Conservation (phyloP, 805 yeast genomes). For the Yamadazyma endophytica region DNA sequence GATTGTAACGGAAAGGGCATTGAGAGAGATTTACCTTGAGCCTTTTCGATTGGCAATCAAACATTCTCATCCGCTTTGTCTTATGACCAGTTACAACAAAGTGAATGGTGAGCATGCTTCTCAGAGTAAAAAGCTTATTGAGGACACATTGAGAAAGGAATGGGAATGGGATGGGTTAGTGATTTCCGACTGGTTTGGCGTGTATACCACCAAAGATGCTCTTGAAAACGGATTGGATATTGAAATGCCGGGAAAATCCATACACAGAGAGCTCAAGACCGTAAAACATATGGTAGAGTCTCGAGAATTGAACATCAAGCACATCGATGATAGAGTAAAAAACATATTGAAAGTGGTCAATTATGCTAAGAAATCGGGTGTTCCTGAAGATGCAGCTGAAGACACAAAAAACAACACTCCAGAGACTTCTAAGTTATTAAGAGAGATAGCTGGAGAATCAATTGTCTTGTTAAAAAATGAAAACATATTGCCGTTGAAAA, state of each 20-base stretch:
- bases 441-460: constrained; percentile 21
- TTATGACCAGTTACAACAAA: constrained; percentile 30
- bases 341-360: constrained; percentile 22
- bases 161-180: constrained; percentile 31
- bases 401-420: constrained; percentile 19
- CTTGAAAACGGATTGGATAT: constrained; percentile 27
- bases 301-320: constrained; percentile 20
- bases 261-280: constrained; percentile 14
- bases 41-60: constrained; percentile 30
- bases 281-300: constrained; percentile 21
- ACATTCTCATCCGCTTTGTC: constrained; percentile 22
- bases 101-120: constrained; percentile 28
- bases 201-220: constrained; percentile 22
- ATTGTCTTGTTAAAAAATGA: constrained; percentile 28
- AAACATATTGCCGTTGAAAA: constrained; percentile 24
- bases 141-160: constrained; percentile 22
- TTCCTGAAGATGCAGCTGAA: constrained; percentile 20
- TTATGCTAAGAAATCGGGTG: constrained; percentile 16
- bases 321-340: constrained; percentile 24
- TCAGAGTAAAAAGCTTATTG: constrained; percentile 19
- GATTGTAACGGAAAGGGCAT: constrained; percentile 24
- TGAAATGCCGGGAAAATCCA: constrained; percentile 33
- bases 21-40: constrained; percentile 30
- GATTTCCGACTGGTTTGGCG: constrained; percentile 33
- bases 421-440: constrained; percentile 18